These are phyloP conservation scores for Pestalotiopsis sp. DNA, from an alignment of 2,329 filamentous ascomycete species.

Conservation along the genomic window DNA sequence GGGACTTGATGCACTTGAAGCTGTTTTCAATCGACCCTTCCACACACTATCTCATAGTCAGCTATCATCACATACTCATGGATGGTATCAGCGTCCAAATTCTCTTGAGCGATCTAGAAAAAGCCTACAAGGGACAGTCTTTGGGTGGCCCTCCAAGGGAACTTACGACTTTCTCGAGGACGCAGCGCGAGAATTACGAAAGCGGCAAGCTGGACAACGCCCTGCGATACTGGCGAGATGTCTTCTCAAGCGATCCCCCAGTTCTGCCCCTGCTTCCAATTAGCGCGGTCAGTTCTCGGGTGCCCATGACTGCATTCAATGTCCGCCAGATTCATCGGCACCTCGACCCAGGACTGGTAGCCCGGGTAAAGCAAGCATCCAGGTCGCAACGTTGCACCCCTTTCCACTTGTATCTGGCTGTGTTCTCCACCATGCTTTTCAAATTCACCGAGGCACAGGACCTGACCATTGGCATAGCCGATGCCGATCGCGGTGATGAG, in stretches of 20 bases:
- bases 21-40: slow-evolving; percentile 21
- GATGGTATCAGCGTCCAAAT: slow-evolving; percentile 49
- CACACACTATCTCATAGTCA: slow-evolving; percentile 43
- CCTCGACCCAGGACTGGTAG: not conserved
- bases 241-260: slow-evolving; percentile 25
- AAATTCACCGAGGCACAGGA: slow-evolving; percentile 31
- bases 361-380: slow-evolving; percentile 7
- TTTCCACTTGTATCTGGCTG: slow-evolving; percentile 45
- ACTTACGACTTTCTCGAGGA: slow-evolving; percentile 37
- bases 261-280: slow-evolving; percentile 38
- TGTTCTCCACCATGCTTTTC: slow-evolving; percentile 35
- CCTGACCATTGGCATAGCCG: slow-evolving; percentile 46
- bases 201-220: not conserved
- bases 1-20: slow-evolving; percentile 26
- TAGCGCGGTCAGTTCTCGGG: slow-evolving; percentile 21
- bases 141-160: slow-evolving; percentile 29
- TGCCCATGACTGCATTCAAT: slow-evolving; percentile 22
- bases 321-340: slow-evolving; percentile 17
- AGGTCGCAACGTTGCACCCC: slow-evolving; percentile 30
- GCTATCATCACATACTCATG: slow-evolving; percentile 52
- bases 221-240: slow-evolving; percentile 36
- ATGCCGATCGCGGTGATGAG: slow-evolving; percentile 36
- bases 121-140: slow-evolving; percentile 37
- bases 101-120: slow-evolving; percentile 46
- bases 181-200: slow-evolving; percentile 24